A percentile compares a stretch with the other conserved stretches of the same genome.
These are phyloP conservation scores for Fusarium sp. DNA, from an alignment of 2,329 filamentous ascomycete species.

Conservation along the genomic window DNA sequence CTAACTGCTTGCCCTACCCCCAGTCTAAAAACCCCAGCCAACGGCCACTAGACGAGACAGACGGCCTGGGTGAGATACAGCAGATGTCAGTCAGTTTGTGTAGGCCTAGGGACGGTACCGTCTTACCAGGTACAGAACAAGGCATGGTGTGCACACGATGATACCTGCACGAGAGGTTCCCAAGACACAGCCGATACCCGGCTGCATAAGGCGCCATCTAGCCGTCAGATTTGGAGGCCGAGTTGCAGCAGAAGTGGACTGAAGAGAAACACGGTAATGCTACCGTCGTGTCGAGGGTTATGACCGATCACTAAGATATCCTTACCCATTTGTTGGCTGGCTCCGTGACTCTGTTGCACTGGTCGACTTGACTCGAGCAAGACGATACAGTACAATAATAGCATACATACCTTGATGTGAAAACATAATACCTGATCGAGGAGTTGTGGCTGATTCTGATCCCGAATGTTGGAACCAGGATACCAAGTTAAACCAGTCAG, in stretches of 20 bases:
- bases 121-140: constrained; percentile 34
- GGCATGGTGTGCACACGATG: constrained; percentile 29
- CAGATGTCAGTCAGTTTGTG: constrained; percentile 14
- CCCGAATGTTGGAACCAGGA: constrained; percentile 18
- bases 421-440: constrained; percentile 18
- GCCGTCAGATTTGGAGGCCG: constrained; percentile 25
- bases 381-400: constrained; percentile 11
- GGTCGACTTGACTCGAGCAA: constrained; percentile 23
- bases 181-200: constrained; percentile 40
- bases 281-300: constrained; percentile 15
- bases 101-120: constrained; percentile 34
- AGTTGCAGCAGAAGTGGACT: constrained; percentile 32
- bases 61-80: constrained; percentile 19
- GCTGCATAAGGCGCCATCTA: constrained; percentile 33
- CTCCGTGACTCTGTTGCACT: constrained; percentile 9
- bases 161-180: constrained; percentile 41
- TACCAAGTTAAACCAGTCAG: constrained; percentile 38
- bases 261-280: constrained; percentile 12
- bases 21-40: constrained; percentile 31
- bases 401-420: background rate
- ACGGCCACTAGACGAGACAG: constrained; percentile 43
- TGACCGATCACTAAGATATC: constrained; percentile 1
- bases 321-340: background rate
- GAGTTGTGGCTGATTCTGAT: constrained; percentile 35
- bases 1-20: constrained; percentile 32